Base-by-base conservation (phyloP, 1,284 basidiomycete species). In the Schizophyllum amplum region DNA sequence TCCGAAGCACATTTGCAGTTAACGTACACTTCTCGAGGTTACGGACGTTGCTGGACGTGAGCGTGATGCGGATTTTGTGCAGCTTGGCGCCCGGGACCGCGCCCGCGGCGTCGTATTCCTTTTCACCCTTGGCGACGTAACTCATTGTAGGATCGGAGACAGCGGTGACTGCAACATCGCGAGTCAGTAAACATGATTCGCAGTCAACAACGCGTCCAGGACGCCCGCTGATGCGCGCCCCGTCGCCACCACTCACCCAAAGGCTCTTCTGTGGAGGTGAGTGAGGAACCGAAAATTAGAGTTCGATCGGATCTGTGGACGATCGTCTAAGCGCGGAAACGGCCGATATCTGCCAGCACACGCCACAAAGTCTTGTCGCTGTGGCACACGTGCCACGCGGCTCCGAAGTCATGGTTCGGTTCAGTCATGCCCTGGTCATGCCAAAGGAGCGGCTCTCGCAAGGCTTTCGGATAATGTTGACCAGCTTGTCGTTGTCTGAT, bases 51-150 rank as follows among this genome's bases (percentile, higher is more conserved):
- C 92, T 90, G 76, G 90, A 94, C 64, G 97, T 98, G 72, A 99
- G 82, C 66, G 97, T 99, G 82, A 99, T 99, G 66, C 97, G 84
- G 78, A 99, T 99, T 84, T 98, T 98, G 87, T 99, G 97, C 74
- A 94, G 86, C 80, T 98, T 96, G 72, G 91, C 87, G 65, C 84
- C 80, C 67, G 90, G 87, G 60, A 90, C 81, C 66, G 90, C 90
- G 69, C 91, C 93, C 59, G 92, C 86, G 68, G 93, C 92, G 66
- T 96, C 94, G 80, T 94, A 94, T 74, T 98, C 95, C 79, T 98
- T 94, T 79, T 95, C 90, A 75, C 87, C 91, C 88, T 96, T 97
- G 84, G 95, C 93, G 92, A 97, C 95, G 91, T 95, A 94, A 90
- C 90, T 93, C 95, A 98, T 98, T 81, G 77, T 91, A n/a, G n/a